Percentiles rank a stretch among this genome's conserved stretches.
Conservation (phyloP, 1,284 basidiomycete species). For the Trichosporon coremiiforme region DNA sequence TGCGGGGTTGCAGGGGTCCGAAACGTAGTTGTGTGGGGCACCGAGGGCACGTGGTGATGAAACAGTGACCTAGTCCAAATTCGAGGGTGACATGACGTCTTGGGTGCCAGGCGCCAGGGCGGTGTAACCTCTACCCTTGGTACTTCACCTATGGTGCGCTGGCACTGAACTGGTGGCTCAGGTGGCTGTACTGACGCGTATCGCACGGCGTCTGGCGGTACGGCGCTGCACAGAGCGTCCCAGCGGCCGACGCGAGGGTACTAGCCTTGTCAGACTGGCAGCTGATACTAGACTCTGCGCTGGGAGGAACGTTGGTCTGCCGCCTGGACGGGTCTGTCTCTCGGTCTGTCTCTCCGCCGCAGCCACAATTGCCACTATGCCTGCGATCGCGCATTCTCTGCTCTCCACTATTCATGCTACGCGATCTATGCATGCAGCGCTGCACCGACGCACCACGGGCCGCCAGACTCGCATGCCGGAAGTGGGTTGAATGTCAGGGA, state of each 20-base stretch:
- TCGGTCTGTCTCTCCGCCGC: not conserved
- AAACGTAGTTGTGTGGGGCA: not conserved
- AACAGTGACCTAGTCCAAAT: slow-evolving; percentile 1
- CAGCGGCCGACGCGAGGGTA: no score
- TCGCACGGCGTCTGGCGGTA: not conserved
- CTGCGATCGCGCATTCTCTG: not conserved
- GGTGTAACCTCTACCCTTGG: not conserved
- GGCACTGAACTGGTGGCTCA: not conserved
- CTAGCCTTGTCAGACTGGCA: no score
- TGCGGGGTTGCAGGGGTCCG: not conserved
- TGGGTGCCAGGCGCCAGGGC: not conserved
- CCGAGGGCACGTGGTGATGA: slow-evolving; percentile 8
- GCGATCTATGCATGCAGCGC: not conserved
- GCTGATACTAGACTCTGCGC: no score
- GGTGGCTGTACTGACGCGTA: slow-evolving; percentile 2
- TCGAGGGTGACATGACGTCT: not conserved
- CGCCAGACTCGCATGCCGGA: not conserved
- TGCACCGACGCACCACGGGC: not conserved
- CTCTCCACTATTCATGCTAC: not conserved
- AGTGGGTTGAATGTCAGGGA: slow-evolving; percentile 3
- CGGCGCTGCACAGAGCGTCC: not conserved
- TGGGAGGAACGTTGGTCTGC: no score
- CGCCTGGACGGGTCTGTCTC: no score
- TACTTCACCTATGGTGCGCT: not conserved
- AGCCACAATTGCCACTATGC: not conserved